phyloP scores from a whole-genome alignment of 805 yeast species.

The Candida saitoana region DNA sequence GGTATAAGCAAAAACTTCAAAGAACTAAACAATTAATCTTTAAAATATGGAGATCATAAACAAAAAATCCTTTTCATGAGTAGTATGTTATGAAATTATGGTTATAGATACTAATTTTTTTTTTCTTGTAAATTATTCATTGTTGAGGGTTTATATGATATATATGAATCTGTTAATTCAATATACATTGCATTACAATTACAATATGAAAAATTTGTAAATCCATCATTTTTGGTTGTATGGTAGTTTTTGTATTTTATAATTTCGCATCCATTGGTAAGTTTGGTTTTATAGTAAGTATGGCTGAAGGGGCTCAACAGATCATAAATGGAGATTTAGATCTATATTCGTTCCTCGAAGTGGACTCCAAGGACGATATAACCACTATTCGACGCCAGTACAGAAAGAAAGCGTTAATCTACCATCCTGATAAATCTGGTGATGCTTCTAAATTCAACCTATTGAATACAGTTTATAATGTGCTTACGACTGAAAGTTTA shows the following conservation, averaged over 20 bases:
- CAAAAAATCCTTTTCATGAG: not conserved
- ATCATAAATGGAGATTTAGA: conserved; percentile 24
- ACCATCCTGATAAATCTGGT: conserved; percentile 39
- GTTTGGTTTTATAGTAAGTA: not conserved
- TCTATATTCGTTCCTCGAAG: conserved; percentile 23
- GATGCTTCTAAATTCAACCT: conserved; percentile 28
- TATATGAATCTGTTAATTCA: not conserved
- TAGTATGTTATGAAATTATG: not conserved
- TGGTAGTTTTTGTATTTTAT: too few species aligned
- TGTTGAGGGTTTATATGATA: conserved; percentile 1
- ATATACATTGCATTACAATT: not conserved
- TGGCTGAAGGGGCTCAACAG: conserved; percentile 10
- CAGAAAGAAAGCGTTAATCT: conserved; percentile 31
- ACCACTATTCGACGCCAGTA: conserved; percentile 26
- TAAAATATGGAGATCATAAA: too few species aligned
- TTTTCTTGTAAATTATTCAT: conserved; percentile 6
- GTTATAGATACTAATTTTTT: conserved; percentile 3
- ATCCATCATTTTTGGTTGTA: not conserved
- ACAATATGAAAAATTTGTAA: not conserved
- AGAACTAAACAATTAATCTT: too few species aligned
- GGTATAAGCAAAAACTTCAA: conserved; percentile 49
- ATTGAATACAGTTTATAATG: conserved; percentile 27
- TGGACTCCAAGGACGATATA: conserved; percentile 18
- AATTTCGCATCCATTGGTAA: conserved; percentile 1
- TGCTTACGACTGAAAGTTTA: conserved; percentile 22